phyloP scores from a whole-genome alignment of 1,284 basidiomycete species.

The Cryptococcus neoformans region DNA sequence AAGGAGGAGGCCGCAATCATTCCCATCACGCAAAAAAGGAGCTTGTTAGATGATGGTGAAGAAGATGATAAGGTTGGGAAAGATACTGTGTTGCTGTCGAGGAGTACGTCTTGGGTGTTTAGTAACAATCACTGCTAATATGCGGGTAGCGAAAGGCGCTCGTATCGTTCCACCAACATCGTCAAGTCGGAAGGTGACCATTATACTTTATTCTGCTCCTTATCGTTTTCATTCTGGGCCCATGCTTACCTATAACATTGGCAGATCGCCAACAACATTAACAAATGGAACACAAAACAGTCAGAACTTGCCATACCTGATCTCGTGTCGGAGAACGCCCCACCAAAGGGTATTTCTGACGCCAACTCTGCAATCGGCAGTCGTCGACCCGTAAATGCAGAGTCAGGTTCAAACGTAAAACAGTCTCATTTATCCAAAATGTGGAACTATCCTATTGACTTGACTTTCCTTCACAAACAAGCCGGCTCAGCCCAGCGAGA shows the following conservation, averaged over 20 bases:
- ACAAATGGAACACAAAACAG: conserved; percentile 92
- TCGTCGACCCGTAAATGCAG: conserved; percentile 6
- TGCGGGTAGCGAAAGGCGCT: conserved; percentile 42
- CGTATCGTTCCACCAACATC: conserved; percentile 80
- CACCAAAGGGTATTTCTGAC: conserved; percentile 31
- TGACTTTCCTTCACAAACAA: background rate
- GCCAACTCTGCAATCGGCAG: conserved; percentile 31
- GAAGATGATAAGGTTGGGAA: conserved; percentile 59
- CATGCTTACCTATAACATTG: conserved; percentile 19
- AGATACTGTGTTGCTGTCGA: conserved; percentile 44
- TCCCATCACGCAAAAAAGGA: conserved; percentile 27
- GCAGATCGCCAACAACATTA: conserved; percentile 81
- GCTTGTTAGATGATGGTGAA: conserved; percentile 60
- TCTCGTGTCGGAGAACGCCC: conserved; percentile 11
- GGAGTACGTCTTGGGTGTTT: conserved; percentile 32
- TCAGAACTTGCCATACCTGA: conserved; percentile 59
- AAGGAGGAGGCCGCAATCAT: conserved; percentile 36
- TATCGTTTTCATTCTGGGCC: background rate
- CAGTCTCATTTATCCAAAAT: no score
- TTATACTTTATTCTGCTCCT: background rate
- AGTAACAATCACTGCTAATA: background rate
- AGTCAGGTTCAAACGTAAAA: conserved; percentile 13
- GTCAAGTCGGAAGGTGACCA: conserved; percentile 77
- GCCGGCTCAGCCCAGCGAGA: conserved; percentile 6
- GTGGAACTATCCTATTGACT: conserved; percentile 4